Conservation (phyloP, 2,329 filamentous ascomycete genomes). For the Apiospora aurea region DNA sequence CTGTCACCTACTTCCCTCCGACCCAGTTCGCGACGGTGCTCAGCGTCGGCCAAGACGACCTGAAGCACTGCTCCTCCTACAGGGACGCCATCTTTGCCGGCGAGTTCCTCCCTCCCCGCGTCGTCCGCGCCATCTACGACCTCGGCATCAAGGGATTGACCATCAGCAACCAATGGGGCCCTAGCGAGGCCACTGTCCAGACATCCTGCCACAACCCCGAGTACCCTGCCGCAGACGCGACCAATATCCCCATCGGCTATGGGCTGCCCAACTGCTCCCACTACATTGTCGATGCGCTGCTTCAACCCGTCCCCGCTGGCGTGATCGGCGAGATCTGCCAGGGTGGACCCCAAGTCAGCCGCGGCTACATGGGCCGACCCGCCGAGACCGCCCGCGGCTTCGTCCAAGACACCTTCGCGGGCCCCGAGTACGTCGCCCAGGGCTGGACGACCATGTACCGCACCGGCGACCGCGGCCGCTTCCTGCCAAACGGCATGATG, state of each 20-base stretch:
- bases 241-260: slow-evolving; percentile 34
- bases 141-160: background rate
- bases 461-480: background rate
- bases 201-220: background rate
- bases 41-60: background rate
- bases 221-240: background rate
- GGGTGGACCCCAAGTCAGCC: slow-evolving; percentile 9
- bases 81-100: background rate
- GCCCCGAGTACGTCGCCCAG: too few relatives aligned
- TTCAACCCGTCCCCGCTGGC: slow-evolving; percentile 37
- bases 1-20: background rate
- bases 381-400: background rate
- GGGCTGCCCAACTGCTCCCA: slow-evolving; percentile 36
- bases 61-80: background rate
- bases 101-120: background rate
- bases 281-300: slow-evolving; percentile 13
- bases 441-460: background rate
- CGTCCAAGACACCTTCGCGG: background rate
- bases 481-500: background rate
- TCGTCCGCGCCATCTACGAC: background rate
- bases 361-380: background rate
- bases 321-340: slow-evolving; percentile 12
- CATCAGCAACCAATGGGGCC: background rate
- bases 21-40: background rate
- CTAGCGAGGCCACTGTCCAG: background rate